phyloP scores from a whole-genome alignment of 2,329 filamentous ascomycete genomes.

The Pseudocercospora crystallina region DNA sequence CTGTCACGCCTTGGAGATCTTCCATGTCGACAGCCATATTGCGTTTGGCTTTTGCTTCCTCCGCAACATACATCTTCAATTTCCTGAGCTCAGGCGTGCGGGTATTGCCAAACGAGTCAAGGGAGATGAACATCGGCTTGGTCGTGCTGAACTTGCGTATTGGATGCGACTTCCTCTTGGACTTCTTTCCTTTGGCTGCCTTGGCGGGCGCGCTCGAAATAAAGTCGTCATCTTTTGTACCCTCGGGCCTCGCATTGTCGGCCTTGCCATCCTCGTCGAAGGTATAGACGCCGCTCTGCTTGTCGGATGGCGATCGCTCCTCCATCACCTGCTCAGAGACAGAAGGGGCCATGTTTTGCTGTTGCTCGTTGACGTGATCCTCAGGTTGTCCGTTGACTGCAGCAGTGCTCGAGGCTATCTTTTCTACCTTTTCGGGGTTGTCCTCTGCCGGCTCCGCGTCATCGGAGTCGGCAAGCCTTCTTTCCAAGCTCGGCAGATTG shows the following conservation, averaged over 20 bases:
- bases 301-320: not conserved
- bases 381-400: too few species aligned
- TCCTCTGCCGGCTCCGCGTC: constrained; percentile 8
- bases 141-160: constrained; percentile 35
- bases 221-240: too few species aligned
- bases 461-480: constrained; percentile 12
- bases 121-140: constrained; percentile 71
- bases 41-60: constrained; percentile 69
- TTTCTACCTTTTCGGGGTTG: not conserved
- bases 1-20: constrained; percentile 62
- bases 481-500: constrained; percentile 64
- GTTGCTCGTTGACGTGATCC: not conserved
- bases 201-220: not conserved
- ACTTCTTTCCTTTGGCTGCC: constrained; percentile 14
- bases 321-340: too few species aligned
- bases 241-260: not conserved
- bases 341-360: not conserved
- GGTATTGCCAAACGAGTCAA: constrained; percentile 75
- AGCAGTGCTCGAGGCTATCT: too few species aligned
- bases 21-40: constrained; percentile 47
- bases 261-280: constrained; percentile 19
- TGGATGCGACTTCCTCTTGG: constrained; percentile 21
- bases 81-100: constrained; percentile 65
- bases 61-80: constrained; percentile 73
- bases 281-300: constrained; percentile 2